Base-by-base conservation (phyloP, 1,284 basidiomycete species). In the Limonomyces culmigenus region DNA sequence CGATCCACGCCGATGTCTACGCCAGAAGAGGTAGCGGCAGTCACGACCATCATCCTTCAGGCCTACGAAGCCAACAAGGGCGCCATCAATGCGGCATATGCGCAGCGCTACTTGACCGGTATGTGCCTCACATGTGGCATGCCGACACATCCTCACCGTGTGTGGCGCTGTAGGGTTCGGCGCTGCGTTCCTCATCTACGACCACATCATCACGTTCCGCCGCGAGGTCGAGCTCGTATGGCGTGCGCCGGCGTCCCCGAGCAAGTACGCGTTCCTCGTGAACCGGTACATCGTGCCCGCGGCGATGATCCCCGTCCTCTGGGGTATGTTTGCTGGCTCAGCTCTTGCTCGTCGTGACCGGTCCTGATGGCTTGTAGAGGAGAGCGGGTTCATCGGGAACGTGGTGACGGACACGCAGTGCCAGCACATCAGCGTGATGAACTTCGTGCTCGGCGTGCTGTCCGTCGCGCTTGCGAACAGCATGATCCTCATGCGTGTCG, bases 221-320 rank as follows among this genome's bases (percentile, higher is more conserved):
- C 42, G 47, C 29, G 50, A 52, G 39, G 37, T 50, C 14, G 23
- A 40, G 18, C 37, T 42, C 32, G 31, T 50, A 29, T 50, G 47
- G 45, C 41, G 34, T 4, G 42, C 40, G 8, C 38, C 31, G 19
- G 29, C 29, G n/a, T 45, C 45, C 3, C 34, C 43, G 30, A 29
- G 37, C 18, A 44, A 44, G 18, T 37, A 37, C 19, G 18, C 40
- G 3, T 47, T 47, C 37, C 36, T 50, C 15, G 3, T 37, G 3
- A 48, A 45, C 34, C 42, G 44, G 2, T 50, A 50, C 23, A 2
- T 41, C 2, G 36, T 42, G 3, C 11, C 34, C 8, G 29, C 34
- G 8, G 33, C 34, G 5, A 36, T 42, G 8, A 37, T 38, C 13
- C n/a, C n/a, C n/a, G n/a, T n/a, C n/a, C n/a, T n/a, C n/a, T n/a